Evolutionary conservation across 352 stramenopile genomes (phyloP).

Genomic region (Globisporangium irregulare): DNA sequence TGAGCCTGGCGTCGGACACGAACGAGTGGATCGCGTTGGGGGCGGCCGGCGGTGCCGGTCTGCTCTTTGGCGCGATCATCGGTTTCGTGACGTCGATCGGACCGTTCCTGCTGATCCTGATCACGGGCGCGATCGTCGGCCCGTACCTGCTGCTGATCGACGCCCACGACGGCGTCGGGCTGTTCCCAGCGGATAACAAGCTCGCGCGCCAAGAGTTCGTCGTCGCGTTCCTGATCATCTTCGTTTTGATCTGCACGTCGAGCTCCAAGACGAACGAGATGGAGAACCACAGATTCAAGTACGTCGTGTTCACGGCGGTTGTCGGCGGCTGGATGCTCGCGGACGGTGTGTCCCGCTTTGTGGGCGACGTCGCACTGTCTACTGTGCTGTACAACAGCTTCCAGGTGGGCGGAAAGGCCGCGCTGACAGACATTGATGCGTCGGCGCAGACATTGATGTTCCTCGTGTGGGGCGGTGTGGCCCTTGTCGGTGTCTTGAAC

Average conservation of each 20-base stretch:
- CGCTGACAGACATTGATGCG: constrained; percentile 47
- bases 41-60: constrained; percentile 55
- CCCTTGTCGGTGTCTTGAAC: constrained; percentile 64
- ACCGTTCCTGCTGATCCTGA: constrained; percentile 64
- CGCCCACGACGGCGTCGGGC: constrained; percentile 51
- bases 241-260: constrained; percentile 77
- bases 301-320: constrained; percentile 72
- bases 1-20: constrained; percentile 45
- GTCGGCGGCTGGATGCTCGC: constrained; percentile 74
- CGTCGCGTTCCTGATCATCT: constrained; percentile 86
- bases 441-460: constrained; percentile 75
- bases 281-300: constrained; percentile 90
- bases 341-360: constrained; percentile 72
- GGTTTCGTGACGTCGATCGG: constrained; percentile 73
- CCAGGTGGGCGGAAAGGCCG: constrained; percentile 50
- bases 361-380: constrained; percentile 58
- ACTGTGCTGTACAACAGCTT: constrained; percentile 65
- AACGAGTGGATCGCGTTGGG: constrained; percentile 78
- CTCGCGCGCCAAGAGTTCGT: constrained; percentile 86
- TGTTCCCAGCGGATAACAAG: constrained; percentile 73
- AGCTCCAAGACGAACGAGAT: constrained; percentile 77
- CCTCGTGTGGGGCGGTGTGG: constrained; percentile 66
- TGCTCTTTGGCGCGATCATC: constrained; percentile 59
- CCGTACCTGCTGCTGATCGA: constrained; percentile 82
- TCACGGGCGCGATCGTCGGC: constrained; percentile 63